A percentile compares a stretch with the other conserved stretches of the same genome.
These are phyloP conservation scores for Keithomyces neogunnii DNA, from an alignment of 2,329 filamentous ascomycete species.

Conservation along the genomic window DNA sequence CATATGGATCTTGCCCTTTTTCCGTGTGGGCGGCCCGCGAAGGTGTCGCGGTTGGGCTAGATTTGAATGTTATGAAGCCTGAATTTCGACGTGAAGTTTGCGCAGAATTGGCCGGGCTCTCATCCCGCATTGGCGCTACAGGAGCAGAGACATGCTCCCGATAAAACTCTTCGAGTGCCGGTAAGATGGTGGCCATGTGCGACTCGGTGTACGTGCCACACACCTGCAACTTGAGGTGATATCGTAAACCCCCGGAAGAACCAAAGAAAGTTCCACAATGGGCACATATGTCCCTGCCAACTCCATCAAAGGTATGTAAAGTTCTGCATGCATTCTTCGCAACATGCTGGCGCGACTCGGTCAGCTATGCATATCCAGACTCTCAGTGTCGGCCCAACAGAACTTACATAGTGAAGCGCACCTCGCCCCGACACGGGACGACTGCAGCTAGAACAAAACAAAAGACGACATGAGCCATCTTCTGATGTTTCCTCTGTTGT, in stretches of 20 bases:
- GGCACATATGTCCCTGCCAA: conserved; percentile 29
- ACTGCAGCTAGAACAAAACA: conserved; percentile 20
- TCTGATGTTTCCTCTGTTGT: not conserved
- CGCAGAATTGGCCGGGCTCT: not conserved
- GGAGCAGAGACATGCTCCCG: not conserved
- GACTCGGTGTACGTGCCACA: conserved; percentile 33
- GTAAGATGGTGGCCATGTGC: conserved; percentile 2
- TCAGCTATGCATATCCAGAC: not conserved
- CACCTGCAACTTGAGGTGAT: conserved; percentile 35
- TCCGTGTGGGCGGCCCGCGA: not conserved
- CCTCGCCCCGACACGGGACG: conserved; percentile 25
- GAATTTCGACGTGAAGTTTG: not conserved
- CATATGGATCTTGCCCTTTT: conserved; percentile 29
- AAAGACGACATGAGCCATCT: conserved; percentile 3
- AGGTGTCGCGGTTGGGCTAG: not conserved
- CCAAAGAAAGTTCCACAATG: conserved; percentile 37
- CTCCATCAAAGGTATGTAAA: conserved; percentile 6
- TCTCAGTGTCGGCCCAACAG: not conserved
- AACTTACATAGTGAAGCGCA: conserved; percentile 24
- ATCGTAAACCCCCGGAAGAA: conserved; percentile 30
- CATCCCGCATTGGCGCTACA: not conserved
- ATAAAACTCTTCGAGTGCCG: conserved; percentile 4
- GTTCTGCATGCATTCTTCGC: conserved; percentile 18
- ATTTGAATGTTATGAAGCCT: not conserved
- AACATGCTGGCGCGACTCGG: conserved; percentile 18